Evolutionary conservation across 352 stramenopile species (phyloP).

Genomic region (Pythium rishiriense): DNA sequence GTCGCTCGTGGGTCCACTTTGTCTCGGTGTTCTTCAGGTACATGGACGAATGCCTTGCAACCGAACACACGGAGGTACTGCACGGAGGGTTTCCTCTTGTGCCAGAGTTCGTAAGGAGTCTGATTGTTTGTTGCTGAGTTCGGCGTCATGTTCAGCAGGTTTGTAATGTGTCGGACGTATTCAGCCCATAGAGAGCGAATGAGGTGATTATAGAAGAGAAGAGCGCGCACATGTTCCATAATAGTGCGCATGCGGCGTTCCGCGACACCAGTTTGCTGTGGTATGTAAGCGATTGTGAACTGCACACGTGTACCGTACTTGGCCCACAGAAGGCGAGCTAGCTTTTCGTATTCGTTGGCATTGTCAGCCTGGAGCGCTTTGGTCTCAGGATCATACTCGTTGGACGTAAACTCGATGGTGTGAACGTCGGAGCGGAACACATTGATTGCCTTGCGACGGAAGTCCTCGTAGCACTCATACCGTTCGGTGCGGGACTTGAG

Average conservation of each 20-base stretch:
- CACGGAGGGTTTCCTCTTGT: slow-evolving; percentile 9
- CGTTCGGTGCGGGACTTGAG: slow-evolving; percentile 6
- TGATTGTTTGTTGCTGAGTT: not conserved
- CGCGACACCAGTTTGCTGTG: slow-evolving; percentile 19
- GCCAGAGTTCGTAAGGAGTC: slow-evolving; percentile 14
- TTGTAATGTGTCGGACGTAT: slow-evolving; percentile 4
- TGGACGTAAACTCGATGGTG: slow-evolving; percentile 4
- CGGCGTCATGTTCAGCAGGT: slow-evolving; percentile 22
- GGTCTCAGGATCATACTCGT: slow-evolving; percentile 11
- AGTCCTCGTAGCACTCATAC: slow-evolving; percentile 15
- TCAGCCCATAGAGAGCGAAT: slow-evolving; percentile 14
- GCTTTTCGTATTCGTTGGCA: slow-evolving; percentile 19
- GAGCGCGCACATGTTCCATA: slow-evolving; percentile 5
- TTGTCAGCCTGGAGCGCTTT: slow-evolving; percentile 15
- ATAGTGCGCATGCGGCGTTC: slow-evolving; percentile 19
- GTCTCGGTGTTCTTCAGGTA: not conserved
- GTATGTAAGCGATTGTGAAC: slow-evolving; percentile 21
- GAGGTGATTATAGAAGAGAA: slow-evolving; percentile 19
- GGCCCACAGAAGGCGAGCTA: not conserved
- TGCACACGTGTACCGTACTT: slow-evolving; percentile 6
- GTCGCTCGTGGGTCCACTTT: slow-evolving; percentile 11
- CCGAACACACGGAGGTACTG: slow-evolving; percentile 20
- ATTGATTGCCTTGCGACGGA: slow-evolving; percentile 12
- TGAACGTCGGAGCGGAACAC: slow-evolving; percentile 8
- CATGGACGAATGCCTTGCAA: slow-evolving; percentile 10